Conservation (phyloP, 345 rosid species). For the Heritiera fomes region DNA sequence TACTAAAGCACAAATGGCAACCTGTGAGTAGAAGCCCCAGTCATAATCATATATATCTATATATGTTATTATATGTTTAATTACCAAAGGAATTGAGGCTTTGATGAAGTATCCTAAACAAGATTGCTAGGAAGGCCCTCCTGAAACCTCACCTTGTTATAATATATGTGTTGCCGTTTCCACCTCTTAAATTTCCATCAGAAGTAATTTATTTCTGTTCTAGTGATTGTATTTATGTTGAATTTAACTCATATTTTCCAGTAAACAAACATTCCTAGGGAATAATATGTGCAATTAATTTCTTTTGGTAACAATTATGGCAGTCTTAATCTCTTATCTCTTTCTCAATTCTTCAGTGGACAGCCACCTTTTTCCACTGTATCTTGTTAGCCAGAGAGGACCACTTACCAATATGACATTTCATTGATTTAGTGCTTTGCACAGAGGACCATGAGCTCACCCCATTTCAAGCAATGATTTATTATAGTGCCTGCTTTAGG, state of each 20-base stretch:
- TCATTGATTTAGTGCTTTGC: slow-evolving; percentile 21
- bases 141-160: slow-evolving; percentile 18
- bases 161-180: slow-evolving; percentile 10
- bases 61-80: slow-evolving; percentile 22
- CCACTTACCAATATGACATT: slow-evolving; percentile 38
- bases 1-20: slow-evolving; percentile 39
- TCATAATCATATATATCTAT: slow-evolving; percentile 12
- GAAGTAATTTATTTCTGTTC: slow-evolving; percentile 19
- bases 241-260: not conserved
- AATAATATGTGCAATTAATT: slow-evolving; percentile 19
- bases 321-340: not conserved
- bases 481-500: not conserved
- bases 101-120: slow-evolving; percentile 27
- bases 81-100: slow-evolving; percentile 12
- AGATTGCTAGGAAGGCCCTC: slow-evolving; percentile 10
- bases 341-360: slow-evolving; percentile 9
- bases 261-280: slow-evolving; percentile 12
- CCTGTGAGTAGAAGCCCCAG: slow-evolving; percentile 25
- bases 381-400: slow-evolving; percentile 16
- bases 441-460: slow-evolving; percentile 14
- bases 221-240: slow-evolving; percentile 20
- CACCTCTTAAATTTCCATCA: not conserved
- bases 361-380: slow-evolving; percentile 27
- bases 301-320: slow-evolving; percentile 5
- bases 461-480: not conserved